Conservation (phyloP, 2,329 filamentous ascomycete genomes). For the Penicillium sp. region DNA sequence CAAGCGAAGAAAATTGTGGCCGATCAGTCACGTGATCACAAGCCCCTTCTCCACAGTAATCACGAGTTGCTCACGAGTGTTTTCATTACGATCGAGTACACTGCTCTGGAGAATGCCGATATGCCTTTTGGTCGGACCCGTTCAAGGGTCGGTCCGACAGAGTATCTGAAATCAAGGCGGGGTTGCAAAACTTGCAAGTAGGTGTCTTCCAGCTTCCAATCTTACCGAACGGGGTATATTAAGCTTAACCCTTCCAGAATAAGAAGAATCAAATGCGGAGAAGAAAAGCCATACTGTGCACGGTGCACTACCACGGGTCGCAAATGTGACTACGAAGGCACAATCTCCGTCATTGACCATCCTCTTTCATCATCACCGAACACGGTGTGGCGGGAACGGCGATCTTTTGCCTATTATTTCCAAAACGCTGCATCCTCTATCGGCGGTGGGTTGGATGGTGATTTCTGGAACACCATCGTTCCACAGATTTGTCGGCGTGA, state of each 20-base stretch:
- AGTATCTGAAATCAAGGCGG: slow-evolving; percentile 20
- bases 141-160: neutral
- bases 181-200: slow-evolving; percentile 38
- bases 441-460: slow-evolving; percentile 33
- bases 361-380: slow-evolving; percentile 22
- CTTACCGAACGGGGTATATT: slow-evolving; percentile 1
- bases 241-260: slow-evolving; percentile 19
- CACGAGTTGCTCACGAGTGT: neutral
- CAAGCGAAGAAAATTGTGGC: slow-evolving; percentile 14
- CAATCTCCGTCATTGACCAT: slow-evolving; percentile 2
- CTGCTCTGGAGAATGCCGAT: neutral
- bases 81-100: neutral
- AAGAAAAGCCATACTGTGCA: slow-evolving; percentile 33
- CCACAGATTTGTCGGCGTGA: slow-evolving; percentile 37
- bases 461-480: slow-evolving; percentile 38
- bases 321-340: slow-evolving; percentile 32
- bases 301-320: slow-evolving; percentile 32
- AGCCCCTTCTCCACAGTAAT: neutral
- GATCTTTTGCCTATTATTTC: slow-evolving; percentile 41
- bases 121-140: neutral
- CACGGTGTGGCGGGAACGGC: slow-evolving; percentile 33
- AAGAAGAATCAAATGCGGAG: slow-evolving; percentile 36
- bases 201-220: slow-evolving; percentile 1
- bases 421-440: slow-evolving; percentile 31
- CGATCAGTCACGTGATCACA: slow-evolving; percentile 3